These are phyloP conservation scores for Kwoniella sp. DNA, from an alignment of 768 basidiomycete genomes.

Conservation along the genomic window DNA sequence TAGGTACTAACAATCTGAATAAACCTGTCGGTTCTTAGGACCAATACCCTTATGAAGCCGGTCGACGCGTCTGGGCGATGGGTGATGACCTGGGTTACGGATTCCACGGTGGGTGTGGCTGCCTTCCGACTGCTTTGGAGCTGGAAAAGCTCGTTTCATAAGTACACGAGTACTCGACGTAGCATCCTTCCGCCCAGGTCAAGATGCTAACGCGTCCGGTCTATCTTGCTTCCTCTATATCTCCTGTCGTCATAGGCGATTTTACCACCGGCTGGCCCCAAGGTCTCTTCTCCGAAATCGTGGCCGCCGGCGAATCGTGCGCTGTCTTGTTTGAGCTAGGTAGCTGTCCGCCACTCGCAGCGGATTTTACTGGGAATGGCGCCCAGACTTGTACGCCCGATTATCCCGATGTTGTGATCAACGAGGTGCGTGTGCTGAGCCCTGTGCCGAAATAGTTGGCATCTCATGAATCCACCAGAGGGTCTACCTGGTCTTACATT, in stretches of 20 bases:
- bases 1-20: no score
- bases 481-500: no score
- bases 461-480: no score
- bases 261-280: conserved; percentile 45
- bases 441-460: no score
- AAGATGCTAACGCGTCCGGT: no score
- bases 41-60: conserved; percentile 24
- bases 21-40: conserved; percentile 27
- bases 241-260: conserved; percentile 30
- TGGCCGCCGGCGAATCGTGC: conserved; percentile 25
- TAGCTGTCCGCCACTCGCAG: conserved; percentile 28
- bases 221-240: no score
- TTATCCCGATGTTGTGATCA: conserved; percentile 23
- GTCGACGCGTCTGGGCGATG: conserved; percentile 30
- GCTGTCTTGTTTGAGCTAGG: conserved; percentile 24
- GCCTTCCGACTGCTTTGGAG: neutral
- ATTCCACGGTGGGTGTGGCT: conserved; percentile 30
- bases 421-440: conserved; percentile 30
- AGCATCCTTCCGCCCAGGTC: no score
- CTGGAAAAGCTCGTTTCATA: neutral
- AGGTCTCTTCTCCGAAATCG: conserved; percentile 30
- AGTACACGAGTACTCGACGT: neutral
- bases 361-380: conserved; percentile 9
- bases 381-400: conserved; percentile 25
- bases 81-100: conserved; percentile 40